Evolutionary conservation across 1,284 basidiomycete genomes (phyloP).

Genomic region (Heliocybe sulcata): DNA sequence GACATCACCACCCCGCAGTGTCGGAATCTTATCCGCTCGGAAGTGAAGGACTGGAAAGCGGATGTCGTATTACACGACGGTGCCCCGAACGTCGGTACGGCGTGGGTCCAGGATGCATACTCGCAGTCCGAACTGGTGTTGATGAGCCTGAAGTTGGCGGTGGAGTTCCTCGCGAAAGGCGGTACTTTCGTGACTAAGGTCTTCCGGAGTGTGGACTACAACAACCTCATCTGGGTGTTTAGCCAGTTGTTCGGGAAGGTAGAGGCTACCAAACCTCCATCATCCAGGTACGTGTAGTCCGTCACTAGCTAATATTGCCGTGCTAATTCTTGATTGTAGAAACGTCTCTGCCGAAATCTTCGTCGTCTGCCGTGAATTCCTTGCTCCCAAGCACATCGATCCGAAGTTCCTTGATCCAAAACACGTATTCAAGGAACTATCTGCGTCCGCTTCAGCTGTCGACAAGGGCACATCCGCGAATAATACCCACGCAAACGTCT

Average conservation of each 20-base stretch:
- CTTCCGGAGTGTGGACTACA: conserved; percentile 98
- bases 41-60: conserved; percentile 99
- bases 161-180: conserved; percentile 91
- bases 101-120: conserved; percentile 99
- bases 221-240: conserved; percentile 98
- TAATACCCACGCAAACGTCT: conserved; percentile 81
- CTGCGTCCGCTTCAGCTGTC: conserved; percentile 36
- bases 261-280: conserved; percentile 98
- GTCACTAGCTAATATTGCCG: background rate
- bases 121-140: conserved; percentile 96
- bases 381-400: conserved; percentile 93
- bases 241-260: conserved; percentile 94
- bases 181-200: conserved; percentile 98
- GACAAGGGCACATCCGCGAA: conserved; percentile 48
- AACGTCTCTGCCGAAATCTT: conserved; percentile 99
- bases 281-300: conserved; percentile 65
- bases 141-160: conserved; percentile 93
- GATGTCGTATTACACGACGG: conserved; percentile 99
- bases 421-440: conserved; percentile 95
- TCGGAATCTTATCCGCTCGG: conserved; percentile 78
- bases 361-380: conserved; percentile 95
- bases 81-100: conserved; percentile 98
- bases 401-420: conserved; percentile 97
- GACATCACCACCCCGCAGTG: conserved; percentile 96
- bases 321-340: conserved; percentile 34